These are phyloP conservation scores for Chaetothyriales sp. DNA, from an alignment of 2,329 filamentous ascomycete genomes.

Conservation along the genomic window DNA sequence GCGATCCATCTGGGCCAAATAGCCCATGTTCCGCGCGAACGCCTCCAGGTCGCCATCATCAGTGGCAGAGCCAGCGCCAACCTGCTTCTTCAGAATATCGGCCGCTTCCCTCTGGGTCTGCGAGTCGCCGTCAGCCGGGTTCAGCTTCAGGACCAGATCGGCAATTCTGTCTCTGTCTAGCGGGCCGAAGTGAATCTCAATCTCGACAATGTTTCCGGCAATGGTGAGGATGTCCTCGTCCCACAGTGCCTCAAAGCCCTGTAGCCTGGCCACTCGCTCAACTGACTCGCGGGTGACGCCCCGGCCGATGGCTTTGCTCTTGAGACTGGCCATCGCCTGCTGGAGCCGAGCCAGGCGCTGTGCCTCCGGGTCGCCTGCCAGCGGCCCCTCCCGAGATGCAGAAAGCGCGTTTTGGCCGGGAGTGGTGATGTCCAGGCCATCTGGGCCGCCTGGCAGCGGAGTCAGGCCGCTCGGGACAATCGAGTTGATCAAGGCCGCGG, in stretches of 20 bases:
- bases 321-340: conserved; percentile 28
- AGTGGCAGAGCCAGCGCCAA: conserved; percentile 20
- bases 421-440: conserved; percentile 27
- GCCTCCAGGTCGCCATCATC: conserved; percentile 25
- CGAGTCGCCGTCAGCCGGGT: conserved; percentile 25
- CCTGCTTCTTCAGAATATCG: conserved; percentile 26
- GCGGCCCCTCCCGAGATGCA: conserved; percentile 25
- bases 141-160: conserved; percentile 31
- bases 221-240: conserved; percentile 34
- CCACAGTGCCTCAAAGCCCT: conserved; percentile 35
- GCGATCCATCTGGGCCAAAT: conserved; percentile 32
- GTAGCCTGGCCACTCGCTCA: conserved; percentile 29
- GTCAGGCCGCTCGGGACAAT: conserved; percentile 14
- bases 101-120: conserved; percentile 31
- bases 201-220: conserved; percentile 32
- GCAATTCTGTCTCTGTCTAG: conserved; percentile 27
- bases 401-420: conserved; percentile 26
- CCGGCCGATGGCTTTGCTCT: conserved; percentile 28
- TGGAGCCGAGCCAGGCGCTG: conserved; percentile 30
- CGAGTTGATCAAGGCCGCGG: conserved; percentile 25
- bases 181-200: conserved; percentile 33
- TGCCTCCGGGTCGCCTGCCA: conserved; percentile 27
- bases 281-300: conserved; percentile 32
- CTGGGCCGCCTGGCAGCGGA: conserved; percentile 10
- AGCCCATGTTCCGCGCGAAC: conserved; percentile 31